Evolutionary conservation across 108 stramenopile species (phyloP), one percentile per base, ranked within the genome.

Genomic region (Nitzschia sp.): DNA sequence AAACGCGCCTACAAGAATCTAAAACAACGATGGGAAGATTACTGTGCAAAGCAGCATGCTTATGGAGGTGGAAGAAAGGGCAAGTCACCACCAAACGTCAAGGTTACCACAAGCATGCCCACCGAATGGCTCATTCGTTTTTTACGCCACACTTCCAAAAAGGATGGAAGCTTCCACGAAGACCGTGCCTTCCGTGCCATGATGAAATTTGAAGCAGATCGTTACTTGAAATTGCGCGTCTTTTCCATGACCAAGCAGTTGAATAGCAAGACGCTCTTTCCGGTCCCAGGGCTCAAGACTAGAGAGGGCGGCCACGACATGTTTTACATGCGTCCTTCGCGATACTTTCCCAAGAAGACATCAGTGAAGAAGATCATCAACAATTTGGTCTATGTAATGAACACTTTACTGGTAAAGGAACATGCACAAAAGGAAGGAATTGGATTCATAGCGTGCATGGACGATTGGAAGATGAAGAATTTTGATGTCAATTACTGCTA

Each of bases 241-340:
- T 30, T 68, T 57, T 38, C 36, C 24, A 8, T 29, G 15, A 24
- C 38, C 32, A 18, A 25, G 17, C 19, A 28, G 6, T 53, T 30
- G 11, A 19, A 19, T 31, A 42, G 38, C 38, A 42, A 82, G 68
- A 82, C 81, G 4, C 64, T 82, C 13, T 82, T 78, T 68, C 77
- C 77, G 30, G 65, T 85, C 21, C 84, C 84, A 42, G 79, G 79
- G 23, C 47, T 81, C 13, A 54, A 66, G 23, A 74, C 77, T 17
- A 78, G 59, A 3, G 65, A 70, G n/a, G 80, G 77, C 17, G 38
- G 38, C 9, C 49, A 46, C 32, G 70, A 79, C 23, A 59, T 79
- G 60, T 79, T 84, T 58, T 85, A 79, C 74, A 85, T 85, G 84
- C 47, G 64, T 32, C 80, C 84, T 25, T 46, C 71, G 3, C 84